phyloP scores from a whole-genome alignment of 257 asterid species.

The Salvia miltiorrhiza region DNA sequence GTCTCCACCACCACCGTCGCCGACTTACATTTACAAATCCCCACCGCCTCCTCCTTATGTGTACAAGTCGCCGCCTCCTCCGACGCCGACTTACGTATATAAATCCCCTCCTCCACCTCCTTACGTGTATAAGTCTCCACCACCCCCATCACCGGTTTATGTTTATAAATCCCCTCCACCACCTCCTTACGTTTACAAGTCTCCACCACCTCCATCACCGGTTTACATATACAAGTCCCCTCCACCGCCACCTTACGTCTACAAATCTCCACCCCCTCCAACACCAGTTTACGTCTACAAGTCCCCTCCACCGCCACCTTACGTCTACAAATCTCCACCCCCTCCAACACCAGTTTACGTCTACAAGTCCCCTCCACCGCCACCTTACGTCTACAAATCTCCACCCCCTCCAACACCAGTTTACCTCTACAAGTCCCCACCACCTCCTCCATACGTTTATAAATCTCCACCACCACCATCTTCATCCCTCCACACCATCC shows the following conservation, averaged over 20 bases:
- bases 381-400: constrained; percentile 20
- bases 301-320: constrained; percentile 33
- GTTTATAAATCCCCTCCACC: constrained; percentile 27
- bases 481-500: constrained; percentile 21
- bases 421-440: neutral
- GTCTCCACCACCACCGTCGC: constrained; percentile 31
- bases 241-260: constrained; percentile 16
- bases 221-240: constrained; percentile 22
- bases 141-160: neutral
- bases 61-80: constrained; percentile 32
- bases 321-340: constrained; percentile 27
- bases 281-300: constrained; percentile 21
- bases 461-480: constrained; percentile 35
- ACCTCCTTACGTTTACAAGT: constrained; percentile 20
- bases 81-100: constrained; percentile 17
- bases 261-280: constrained; percentile 33
- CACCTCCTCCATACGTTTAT: neutral
- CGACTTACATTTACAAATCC: constrained; percentile 12
- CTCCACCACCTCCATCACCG: constrained; percentile 25
- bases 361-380: constrained; percentile 34
- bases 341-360: constrained; percentile 22
- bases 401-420: no score
- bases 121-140: constrained; percentile 37
- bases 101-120: no score
- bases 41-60: constrained; percentile 32